Base-by-base conservation (phyloP, 2,329 filamentous ascomycete genomes). In the Alternaria triticimaculans region DNA sequence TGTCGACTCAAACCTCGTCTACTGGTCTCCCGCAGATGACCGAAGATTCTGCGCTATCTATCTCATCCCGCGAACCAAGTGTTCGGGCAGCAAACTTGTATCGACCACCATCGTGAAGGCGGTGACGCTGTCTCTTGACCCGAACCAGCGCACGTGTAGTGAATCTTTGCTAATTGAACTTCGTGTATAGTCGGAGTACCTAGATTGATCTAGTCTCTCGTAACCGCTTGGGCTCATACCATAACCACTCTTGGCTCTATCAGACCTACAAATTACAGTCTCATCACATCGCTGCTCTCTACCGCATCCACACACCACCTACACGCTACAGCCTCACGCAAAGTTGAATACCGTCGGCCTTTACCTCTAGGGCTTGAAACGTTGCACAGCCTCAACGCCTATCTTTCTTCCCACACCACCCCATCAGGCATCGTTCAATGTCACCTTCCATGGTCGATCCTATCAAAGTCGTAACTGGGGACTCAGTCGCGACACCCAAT, bases 401-500 rank as follows among this genome's bases (percentile, higher is more conserved):
- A 49, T 18, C 14, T n/a, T 21, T 15, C 11, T n/a, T 37, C 15
- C 49, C 33, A 11, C 25, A 15, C 11, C 33, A 43, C 45, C 18
- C 18, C 6, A 58, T 11, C 15, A 12, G 15, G n/a, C 20, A 54
- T 25, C 45, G 43, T 15, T 26, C 25, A 8, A 45, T 43, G 23
- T 9, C 23, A 51, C n/a, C 56, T 56, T 58, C 66, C 6, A 67
- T 67, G 63, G 51, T 49, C 30, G 54, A 63, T 30, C 18, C 18
- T 23, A 33, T 28, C n/a, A 44, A 64, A n/a, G 5, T 23, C 15
- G 14, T 8, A n/a, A 21, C 26, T 10, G 45, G 28, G 14, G 48
- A 30, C 20, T 28, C 11, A 50, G 43, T 41, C 55, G 49, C 10
- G 55, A 33, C 5, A 21, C 30, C 20, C 6, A 21, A 3, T n/a